Evolutionary conservation across 75 land plant species (phyloP).

Genomic region (Selaginella tamariscina): DNA sequence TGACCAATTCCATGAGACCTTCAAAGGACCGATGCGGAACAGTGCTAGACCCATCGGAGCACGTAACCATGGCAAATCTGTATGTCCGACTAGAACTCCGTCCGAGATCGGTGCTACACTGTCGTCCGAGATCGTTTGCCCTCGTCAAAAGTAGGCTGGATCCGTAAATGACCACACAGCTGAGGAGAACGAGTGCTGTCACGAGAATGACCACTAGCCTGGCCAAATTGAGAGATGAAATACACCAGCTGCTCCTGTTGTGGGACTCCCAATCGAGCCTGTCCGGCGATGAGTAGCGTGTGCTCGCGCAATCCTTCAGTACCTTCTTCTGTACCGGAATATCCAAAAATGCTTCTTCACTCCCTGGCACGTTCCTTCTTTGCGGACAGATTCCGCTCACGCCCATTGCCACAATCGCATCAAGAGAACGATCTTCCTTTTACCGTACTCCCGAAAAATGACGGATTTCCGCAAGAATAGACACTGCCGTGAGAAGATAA

Average conservation of each 20-base stretch:
- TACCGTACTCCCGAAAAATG: too few relatives aligned
- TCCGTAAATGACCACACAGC: constrained; percentile 19
- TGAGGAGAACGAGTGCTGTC: constrained; percentile 6
- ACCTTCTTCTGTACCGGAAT: neutral
- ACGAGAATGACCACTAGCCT: neutral
- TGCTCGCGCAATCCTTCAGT: neutral
- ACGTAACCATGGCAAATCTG: constrained; percentile 57
- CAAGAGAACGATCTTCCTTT: neutral
- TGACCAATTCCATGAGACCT: constrained; percentile 44
- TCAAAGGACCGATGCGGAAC: constrained; percentile 36
- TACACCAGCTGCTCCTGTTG: neutral
- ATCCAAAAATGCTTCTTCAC: neutral
- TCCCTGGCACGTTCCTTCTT: neutral
- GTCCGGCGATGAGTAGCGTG: neutral
- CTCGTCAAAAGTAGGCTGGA: constrained; percentile 32
- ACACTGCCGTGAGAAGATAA: too few relatives aligned
- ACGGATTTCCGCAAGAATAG: too few relatives aligned
- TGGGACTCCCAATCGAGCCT: neutral
- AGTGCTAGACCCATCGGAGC: constrained; percentile 31
- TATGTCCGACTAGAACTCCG: neutral
- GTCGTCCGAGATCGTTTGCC: constrained; percentile 50
- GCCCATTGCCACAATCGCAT: neutral
- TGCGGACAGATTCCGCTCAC: neutral
- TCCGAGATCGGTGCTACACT: constrained; percentile 18
- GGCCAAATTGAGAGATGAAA: neutral